Base-by-base conservation (phyloP, 768 basidiomycete genomes). In the Panus rudis region DNA sequence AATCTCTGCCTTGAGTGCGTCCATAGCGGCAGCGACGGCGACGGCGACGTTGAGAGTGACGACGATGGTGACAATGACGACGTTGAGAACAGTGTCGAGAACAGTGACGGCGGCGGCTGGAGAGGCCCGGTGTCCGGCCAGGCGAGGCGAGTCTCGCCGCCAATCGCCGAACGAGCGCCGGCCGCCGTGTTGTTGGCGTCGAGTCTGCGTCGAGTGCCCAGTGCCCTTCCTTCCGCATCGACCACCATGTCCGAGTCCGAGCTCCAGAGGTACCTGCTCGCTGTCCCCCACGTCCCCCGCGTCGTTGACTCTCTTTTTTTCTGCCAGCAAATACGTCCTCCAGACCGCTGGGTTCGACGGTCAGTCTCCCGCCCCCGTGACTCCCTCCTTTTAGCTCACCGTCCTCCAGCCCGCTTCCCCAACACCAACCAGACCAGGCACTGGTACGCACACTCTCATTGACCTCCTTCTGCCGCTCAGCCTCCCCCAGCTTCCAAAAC, bases 331-430 rank as follows among this genome's bases (percentile, higher is more conserved):
- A 75, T 89, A 79, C 68, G 73, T 84, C 49, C 81, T 99, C 51
- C 86, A 94, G 66, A 99, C 96, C 46, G 94, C 90, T 52, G 86
- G 84, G 47, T 99, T 98, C 63, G 94, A 98, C 63, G 86, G 84
- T 84, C 44, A 52, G 72, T 63, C 39, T 8, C 25, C 30, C 38
- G 20, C 23, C 26, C 24, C 35, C 44, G 39, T 37, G 38, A 6
- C 37, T 42, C 38, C 11, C 34, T 39, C 34, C 42, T 55, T 52
- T 45, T 40, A 22, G 20, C 30, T 22, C 31, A 25, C 6, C 27
- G 17, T 37, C 38, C 46, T 61, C 13, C 53, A 91, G 90, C 88
- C 55, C 87, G 87, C 42, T 92, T 91, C 70, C 87, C 85, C 43
- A 85, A 91, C 63, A 78, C 77, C 53, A 92, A 96, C 73, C 94